Evolutionary conservation across 2,329 filamentous ascomycete genomes (phyloP), one percentile per base, ranked within the genome.

Genomic region (Sordariomycetes sp.): DNA sequence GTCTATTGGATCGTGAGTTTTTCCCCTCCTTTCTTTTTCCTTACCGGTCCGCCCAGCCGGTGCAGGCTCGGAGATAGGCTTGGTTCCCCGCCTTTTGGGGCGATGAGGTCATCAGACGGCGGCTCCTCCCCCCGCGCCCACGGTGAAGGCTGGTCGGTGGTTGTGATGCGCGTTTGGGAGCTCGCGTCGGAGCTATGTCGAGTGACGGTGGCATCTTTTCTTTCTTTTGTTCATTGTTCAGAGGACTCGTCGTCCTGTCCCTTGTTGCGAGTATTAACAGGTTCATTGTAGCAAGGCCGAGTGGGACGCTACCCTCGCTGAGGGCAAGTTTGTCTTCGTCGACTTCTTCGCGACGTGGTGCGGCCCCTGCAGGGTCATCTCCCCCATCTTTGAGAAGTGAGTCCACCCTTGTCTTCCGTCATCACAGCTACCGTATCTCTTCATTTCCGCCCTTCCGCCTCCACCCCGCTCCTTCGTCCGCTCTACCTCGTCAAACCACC

Each of bases 291-390:
- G 55, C 55, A 56, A 56, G 55, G 8, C 50, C 32, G 55, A 56
- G 55, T 56, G 55, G 55, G 55, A 57, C 15, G 57, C 53, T 20
- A 51, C 60, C 7, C 55, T 67, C 15, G 53, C 62, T 28, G 63
- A 68, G 57, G 72, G 82, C 66, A 77, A 77, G 56, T 71, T 87
- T 62, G 80, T 95, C 64, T 75, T 96, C 60, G 75, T 97, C 66
- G 92, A 97, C 76, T 90, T 84, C 76, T 90, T 87, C 72, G 91
- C 91, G 58, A 83, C 77, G 61, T 96, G 91, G 91, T 97, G 92
- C 77, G 90, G 90, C 60, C 92, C 92, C 60, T 97, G 92, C 86
- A 96, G 91, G 78, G 80, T 85, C 65, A 94, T 96, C 66, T 82
- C 90, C 20, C 92, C 91, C 59, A 72, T 84, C 61, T 76, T 96